Conservation (phyloP, 768 basidiomycete genomes). For the Lentinula sp. region DNA sequence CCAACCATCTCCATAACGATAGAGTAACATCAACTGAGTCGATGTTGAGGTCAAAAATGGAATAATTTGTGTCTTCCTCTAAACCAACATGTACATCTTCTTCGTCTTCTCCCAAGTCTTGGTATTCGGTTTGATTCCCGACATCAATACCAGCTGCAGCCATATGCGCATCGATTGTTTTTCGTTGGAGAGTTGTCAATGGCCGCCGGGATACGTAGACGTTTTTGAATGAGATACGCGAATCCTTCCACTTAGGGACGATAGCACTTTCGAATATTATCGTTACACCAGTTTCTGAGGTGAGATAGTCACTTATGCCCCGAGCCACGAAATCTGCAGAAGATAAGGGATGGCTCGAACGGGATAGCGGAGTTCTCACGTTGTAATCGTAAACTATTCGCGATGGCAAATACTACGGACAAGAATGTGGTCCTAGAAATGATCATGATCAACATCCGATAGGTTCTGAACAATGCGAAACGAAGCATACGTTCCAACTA, state of each 20-base stretch:
- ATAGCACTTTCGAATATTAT: slow-evolving; percentile 97
- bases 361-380: slow-evolving; percentile 35
- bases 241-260: slow-evolving; percentile 96
- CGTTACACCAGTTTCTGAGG: slow-evolving; percentile 87
- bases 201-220: slow-evolving; percentile 90
- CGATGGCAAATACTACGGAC: slow-evolving; percentile 83
- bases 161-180: slow-evolving; percentile 33
- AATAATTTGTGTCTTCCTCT: slow-evolving; percentile 65
- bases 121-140: slow-evolving; percentile 67
- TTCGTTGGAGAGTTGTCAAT: slow-evolving; percentile 14
- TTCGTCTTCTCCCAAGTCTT: slow-evolving; percentile 59
- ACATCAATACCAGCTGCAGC: slow-evolving; percentile 72
- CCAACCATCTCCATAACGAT: slow-evolving; percentile 87
- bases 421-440: slow-evolving; percentile 84
- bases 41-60: slow-evolving; percentile 89
- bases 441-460: neutral
- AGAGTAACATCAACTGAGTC: slow-evolving; percentile 95
- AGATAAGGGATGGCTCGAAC: neutral
- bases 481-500: slow-evolving; percentile 80
- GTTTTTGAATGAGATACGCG: slow-evolving; percentile 93
- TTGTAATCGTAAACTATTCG: slow-evolving; percentile 84
- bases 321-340: slow-evolving; percentile 73
- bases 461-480: neutral
- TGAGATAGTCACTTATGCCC: slow-evolving; percentile 88
- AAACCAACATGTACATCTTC: slow-evolving; percentile 23